Conservation (phyloP, 768 basidiomycete genomes). For the Tylopilus subfusipes region DNA sequence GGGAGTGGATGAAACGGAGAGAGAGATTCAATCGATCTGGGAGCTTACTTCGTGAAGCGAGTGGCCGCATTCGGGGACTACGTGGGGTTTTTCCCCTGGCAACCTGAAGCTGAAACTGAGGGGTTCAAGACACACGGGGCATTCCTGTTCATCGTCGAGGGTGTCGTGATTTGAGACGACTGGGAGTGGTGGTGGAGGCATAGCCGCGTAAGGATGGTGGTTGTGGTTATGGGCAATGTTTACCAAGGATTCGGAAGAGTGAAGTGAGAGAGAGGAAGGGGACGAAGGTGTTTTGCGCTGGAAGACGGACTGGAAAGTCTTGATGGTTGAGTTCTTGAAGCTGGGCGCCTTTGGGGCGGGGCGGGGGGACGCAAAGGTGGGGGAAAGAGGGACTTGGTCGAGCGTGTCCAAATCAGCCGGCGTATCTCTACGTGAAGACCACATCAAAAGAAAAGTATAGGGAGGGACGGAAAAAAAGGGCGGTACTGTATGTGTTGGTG, state of each 20-base stretch:
- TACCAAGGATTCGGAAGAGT: slow-evolving; percentile 42
- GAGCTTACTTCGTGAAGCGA: slow-evolving; percentile 82
- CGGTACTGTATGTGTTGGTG: background rate
- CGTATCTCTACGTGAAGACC: no score
- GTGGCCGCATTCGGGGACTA: slow-evolving; percentile 97
- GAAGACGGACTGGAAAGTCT: slow-evolving; percentile 53
- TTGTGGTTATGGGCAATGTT: slow-evolving; percentile 35
- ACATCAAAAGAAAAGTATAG: slow-evolving; percentile 26
- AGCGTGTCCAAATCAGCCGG: slow-evolving; percentile 31
- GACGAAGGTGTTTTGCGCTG: slow-evolving; percentile 40
- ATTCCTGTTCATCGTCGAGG: slow-evolving; percentile 80
- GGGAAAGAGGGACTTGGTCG: slow-evolving; percentile 38
- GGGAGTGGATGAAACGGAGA: slow-evolving; percentile 4
- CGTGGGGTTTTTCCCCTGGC: slow-evolving; percentile 95
- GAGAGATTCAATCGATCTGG: background rate
- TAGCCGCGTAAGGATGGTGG: slow-evolving; percentile 54
- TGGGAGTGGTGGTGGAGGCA: slow-evolving; percentile 64
- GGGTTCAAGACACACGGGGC: slow-evolving; percentile 95
- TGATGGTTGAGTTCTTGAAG: slow-evolving; percentile 36
- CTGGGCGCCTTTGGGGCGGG: slow-evolving; percentile 26
- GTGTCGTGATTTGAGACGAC: slow-evolving; percentile 65
- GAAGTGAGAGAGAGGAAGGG: slow-evolving; percentile 49
- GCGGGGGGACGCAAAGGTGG: slow-evolving; percentile 40
- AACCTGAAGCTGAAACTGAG: slow-evolving; percentile 90
- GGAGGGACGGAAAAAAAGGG: background rate